phyloP scores from a whole-genome alignment of 1,139 yeast genomes.

The Spencermartinsiella ligniputridi region DNA sequence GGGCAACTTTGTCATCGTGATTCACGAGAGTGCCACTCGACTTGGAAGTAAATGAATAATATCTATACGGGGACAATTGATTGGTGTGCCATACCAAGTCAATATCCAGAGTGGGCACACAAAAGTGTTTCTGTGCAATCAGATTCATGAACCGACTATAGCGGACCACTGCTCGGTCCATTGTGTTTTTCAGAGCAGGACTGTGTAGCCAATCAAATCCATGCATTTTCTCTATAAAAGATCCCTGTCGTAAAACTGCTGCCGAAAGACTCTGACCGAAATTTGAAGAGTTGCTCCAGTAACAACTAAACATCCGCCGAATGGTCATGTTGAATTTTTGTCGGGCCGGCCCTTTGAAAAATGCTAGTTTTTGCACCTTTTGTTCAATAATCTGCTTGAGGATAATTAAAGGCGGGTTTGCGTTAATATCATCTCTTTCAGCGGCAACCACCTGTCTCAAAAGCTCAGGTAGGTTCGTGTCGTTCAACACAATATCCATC shows the following conservation, averaged over 20 bases:
- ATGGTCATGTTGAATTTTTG: not conserved
- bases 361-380: not conserved
- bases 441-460: not conserved
- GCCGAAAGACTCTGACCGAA: conserved; percentile 33
- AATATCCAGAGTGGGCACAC: conserved; percentile 40
- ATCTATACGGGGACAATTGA: conserved; percentile 32
- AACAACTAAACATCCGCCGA: conserved; percentile 13
- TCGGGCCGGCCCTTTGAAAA: not conserved
- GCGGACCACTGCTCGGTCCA: conserved; percentile 28
- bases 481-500: not conserved
- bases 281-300: conserved; percentile 23
- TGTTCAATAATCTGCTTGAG: not conserved
- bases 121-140: conserved; percentile 12
- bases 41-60: conserved; percentile 27
- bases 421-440: not conserved
- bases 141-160: conserved; percentile 33
- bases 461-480: not conserved
- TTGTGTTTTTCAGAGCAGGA: conserved; percentile 24
- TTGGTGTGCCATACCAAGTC: conserved; percentile 44
- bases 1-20: conserved; percentile 35
- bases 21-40: conserved; percentile 25
- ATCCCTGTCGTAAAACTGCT: conserved; percentile 35
- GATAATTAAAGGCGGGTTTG: not conserved
- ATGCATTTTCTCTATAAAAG: conserved; percentile 35
- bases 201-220: conserved; percentile 34